Evolutionary conservation across 805 yeast species (phyloP), one percentile per base, ranked within the genome.

Genomic region (Wickerhamomyces canadensis): DNA sequence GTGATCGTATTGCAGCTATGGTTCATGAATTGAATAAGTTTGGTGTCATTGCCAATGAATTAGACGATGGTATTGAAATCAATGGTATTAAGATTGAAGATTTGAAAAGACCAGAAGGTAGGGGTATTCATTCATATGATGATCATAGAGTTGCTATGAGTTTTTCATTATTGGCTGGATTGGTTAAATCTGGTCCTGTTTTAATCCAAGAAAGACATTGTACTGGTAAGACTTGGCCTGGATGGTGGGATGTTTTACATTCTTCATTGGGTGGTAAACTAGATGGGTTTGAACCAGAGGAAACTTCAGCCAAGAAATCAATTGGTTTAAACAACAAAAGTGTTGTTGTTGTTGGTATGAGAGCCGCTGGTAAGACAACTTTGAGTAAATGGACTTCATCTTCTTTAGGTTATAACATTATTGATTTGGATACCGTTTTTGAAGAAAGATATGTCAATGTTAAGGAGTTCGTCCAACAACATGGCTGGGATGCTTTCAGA

Each of bases 91-190:
- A 69, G 25, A 57, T 70, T 37, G 57, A 65, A 2, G 54, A 68
- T 3, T 69, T 89, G 58, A 61, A 67, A 41, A 59, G 68, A 3
- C 95, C 96, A 21, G 59, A 58, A 8, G 72, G 34, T 29, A 32
- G 72, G 23, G 91, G 91, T 40, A 65, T 89, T 28, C 67, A 74
- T 44, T 71, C 95, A 1, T 93, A 87, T 55, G 98, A 93, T 61
- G 98, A 93, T 54, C 98, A 93, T 61, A 77, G 98, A 55, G 97
- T 93, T 21, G 98, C 98, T 9, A 93, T 93, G 98, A 84, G 96
- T 40, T 84, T 93, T 62, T 85, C 96, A 4, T 68, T 93, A 41
- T 65, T 93, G 36, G 91, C 96, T 4, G 87, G 95, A 25, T 68
- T 85, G 51, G 72, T 76, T 34, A 44, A 55, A 23, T 36, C 49